Conservation (phyloP, 2,329 filamentous ascomycete genomes). For the Kalaharituber pfeilii region DNA sequence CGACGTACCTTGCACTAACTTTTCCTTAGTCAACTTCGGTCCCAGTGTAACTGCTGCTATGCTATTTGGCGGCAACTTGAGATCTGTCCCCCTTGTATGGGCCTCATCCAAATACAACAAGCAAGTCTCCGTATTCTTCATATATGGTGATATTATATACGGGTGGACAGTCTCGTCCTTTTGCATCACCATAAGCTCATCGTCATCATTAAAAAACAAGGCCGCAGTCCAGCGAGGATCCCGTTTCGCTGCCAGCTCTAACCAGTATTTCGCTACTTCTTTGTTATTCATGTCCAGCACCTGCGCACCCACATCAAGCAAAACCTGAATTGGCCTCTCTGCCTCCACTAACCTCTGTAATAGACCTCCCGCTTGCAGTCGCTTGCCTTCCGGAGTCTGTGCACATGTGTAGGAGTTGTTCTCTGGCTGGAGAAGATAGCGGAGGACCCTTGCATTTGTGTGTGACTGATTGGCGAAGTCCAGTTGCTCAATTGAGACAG, state of each 20-base stretch:
- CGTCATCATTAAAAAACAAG: conserved; percentile 41
- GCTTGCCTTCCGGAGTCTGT: conserved; percentile 8
- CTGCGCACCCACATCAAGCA: conserved; percentile 48
- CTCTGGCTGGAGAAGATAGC: conserved; percentile 37
- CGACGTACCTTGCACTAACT: conserved; percentile 43
- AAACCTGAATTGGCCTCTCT: conserved; percentile 26
- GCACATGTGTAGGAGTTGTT: conserved; percentile 33
- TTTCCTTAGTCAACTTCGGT: conserved; percentile 47
- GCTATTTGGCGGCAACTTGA: conserved; percentile 45
- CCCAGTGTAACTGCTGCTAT: conserved; percentile 50
- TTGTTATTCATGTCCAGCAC: conserved; percentile 44
- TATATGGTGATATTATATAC: conserved; percentile 43
- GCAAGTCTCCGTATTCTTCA: conserved; percentile 39
- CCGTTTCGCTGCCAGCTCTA: conserved; percentile 23
- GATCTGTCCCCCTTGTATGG: conserved; percentile 52
- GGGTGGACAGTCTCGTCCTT: conserved; percentile 31
- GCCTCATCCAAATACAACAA: conserved; percentile 53
- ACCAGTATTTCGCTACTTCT: conserved; percentile 36
- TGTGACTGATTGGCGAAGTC: conserved; percentile 40
- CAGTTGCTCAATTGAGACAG: conserved; percentile 42
- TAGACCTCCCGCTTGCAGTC: conserved; percentile 35
- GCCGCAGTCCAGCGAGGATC: conserved; percentile 27
- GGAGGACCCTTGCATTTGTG: conserved; percentile 47
- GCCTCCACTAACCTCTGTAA: conserved; percentile 21
- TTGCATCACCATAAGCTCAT: conserved; percentile 39